Conservation (phyloP, 495 filamentous ascomycete species). For the Lindgomyces ingoldianus region DNA sequence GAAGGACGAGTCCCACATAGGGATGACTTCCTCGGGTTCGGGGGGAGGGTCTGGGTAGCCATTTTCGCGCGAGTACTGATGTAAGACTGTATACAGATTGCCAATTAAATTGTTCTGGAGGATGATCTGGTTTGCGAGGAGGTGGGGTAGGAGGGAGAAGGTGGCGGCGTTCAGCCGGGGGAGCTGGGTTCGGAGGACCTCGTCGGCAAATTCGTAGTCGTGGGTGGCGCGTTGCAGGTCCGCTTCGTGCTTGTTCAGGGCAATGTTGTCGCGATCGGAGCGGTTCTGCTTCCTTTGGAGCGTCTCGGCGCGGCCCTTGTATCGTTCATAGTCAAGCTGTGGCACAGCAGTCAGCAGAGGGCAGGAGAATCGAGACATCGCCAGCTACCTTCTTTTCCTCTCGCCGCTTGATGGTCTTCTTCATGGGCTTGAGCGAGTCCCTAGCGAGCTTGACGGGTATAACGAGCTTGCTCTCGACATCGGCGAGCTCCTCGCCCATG, state of each 20-base stretch:
- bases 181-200: conserved; percentile 71
- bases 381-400: conserved; percentile 76
- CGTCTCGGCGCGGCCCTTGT: conserved; percentile 70
- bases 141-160: conserved; percentile 75
- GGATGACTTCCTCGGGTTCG: conserved; percentile 68
- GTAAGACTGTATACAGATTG: conserved; percentile 79
- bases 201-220: conserved; percentile 82
- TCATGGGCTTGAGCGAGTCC: conserved; percentile 70
- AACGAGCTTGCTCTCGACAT: conserved; percentile 73
- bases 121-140: conserved; percentile 72
- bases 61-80: conserved; percentile 72
- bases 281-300: conserved; percentile 69
- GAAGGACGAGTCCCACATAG: conserved; percentile 68
- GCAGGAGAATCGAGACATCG: not conserved
- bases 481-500: conserved; percentile 68
- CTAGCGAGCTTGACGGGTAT: conserved; percentile 72
- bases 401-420: conserved; percentile 89
- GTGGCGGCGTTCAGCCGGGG: conserved; percentile 73
- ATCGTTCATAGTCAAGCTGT: conserved; percentile 79
- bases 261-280: conserved; percentile 74
- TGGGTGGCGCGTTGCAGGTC: conserved; percentile 69
- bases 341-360: conserved; percentile 33
- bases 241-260: conserved; percentile 73
- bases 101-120: conserved; percentile 83
- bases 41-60: conserved; percentile 74